These are phyloP conservation scores for Botryosphaeria agaves DNA, from an alignment of 2,329 filamentous ascomycete genomes.

Conservation along the genomic window DNA sequence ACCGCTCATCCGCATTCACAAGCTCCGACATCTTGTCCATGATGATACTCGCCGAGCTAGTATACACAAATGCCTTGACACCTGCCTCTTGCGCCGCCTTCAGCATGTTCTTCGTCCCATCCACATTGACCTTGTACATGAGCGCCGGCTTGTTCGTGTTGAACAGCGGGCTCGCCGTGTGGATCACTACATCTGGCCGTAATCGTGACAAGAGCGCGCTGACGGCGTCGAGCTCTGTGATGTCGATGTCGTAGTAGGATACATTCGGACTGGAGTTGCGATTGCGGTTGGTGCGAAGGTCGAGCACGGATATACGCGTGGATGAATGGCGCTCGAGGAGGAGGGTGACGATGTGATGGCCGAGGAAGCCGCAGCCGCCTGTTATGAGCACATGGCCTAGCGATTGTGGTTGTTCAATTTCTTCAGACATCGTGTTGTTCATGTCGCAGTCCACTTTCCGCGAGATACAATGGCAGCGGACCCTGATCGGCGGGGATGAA, in stretches of 20 bases:
- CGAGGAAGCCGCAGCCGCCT: slow-evolving; percentile 34
- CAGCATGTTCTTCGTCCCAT: slow-evolving; percentile 31
- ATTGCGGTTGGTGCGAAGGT: slow-evolving; percentile 24
- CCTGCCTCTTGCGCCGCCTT: slow-evolving; percentile 27
- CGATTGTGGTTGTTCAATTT: slow-evolving; percentile 6
- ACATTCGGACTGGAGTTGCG: slow-evolving; percentile 22
- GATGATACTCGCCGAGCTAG: slow-evolving; percentile 32
- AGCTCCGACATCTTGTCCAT: slow-evolving; percentile 26
- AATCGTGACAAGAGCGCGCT: slow-evolving; percentile 23
- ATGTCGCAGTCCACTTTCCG: too few species aligned
- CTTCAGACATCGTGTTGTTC: too few species aligned
- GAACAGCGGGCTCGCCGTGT: slow-evolving; percentile 30
- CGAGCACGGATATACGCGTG: slow-evolving; percentile 28
- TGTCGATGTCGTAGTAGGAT: slow-evolving; percentile 31
- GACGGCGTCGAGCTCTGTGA: slow-evolving; percentile 27
- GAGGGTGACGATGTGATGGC: slow-evolving; percentile 31
- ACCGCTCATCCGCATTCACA: slow-evolving; percentile 31
- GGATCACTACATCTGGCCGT: slow-evolving; percentile 29
- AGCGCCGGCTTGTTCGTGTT: slow-evolving; percentile 19
- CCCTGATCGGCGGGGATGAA: too few species aligned
- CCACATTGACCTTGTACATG: slow-evolving; percentile 33
- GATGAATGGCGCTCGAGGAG: slow-evolving; percentile 23
- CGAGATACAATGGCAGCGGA: too few species aligned
- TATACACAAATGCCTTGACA: slow-evolving; percentile 36
- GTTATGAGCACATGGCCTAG: slow-evolving; percentile 30